Conservation (phyloP, 2,329 filamentous ascomycete genomes). For the Fusarium longipes region DNA sequence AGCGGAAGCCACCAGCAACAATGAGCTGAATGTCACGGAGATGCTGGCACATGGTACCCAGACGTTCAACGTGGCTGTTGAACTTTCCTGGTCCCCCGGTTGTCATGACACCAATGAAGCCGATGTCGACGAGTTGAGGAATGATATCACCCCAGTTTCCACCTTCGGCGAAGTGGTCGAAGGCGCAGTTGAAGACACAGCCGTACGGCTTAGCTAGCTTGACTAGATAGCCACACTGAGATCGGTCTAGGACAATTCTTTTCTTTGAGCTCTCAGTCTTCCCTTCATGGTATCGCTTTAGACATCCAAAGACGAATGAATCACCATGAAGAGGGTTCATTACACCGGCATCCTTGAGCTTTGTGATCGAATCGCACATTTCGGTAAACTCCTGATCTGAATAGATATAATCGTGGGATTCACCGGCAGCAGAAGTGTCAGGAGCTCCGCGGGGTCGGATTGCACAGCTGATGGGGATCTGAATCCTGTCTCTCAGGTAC, state of each 20-base stretch:
- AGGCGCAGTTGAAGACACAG: constrained; percentile 68
- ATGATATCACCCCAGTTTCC: constrained; percentile 44
- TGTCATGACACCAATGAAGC: constrained; percentile 65
- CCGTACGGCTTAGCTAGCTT: constrained; percentile 54
- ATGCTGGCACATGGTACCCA: constrained; percentile 52
- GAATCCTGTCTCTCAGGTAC: constrained; percentile 42
- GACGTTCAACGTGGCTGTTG: constrained; percentile 52
- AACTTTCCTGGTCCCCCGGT: constrained; percentile 61
- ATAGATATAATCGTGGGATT: constrained; percentile 62
- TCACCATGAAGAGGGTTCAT: constrained; percentile 59
- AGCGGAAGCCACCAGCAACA: constrained; percentile 63
- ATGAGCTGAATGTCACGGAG: constrained; percentile 58
- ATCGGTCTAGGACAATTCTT: constrained; percentile 52
- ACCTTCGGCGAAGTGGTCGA: constrained; percentile 59
- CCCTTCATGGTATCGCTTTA: constrained; percentile 42
- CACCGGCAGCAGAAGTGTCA: constrained; percentile 11
- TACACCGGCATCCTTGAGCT: constrained; percentile 53
- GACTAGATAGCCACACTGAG: constrained; percentile 56
- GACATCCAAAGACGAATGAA: constrained; percentile 67
- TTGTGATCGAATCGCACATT: constrained; percentile 57
- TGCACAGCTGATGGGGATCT: constrained; percentile 63
- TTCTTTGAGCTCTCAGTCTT: not conserved
- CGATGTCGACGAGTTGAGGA: constrained; percentile 53
- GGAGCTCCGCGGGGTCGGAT: constrained; percentile 59
- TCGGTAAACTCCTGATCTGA: constrained; percentile 54